These are phyloP conservation scores for Rosa lucieae DNA, from an alignment of 306 rosid genomes.

Conservation along the genomic window DNA sequence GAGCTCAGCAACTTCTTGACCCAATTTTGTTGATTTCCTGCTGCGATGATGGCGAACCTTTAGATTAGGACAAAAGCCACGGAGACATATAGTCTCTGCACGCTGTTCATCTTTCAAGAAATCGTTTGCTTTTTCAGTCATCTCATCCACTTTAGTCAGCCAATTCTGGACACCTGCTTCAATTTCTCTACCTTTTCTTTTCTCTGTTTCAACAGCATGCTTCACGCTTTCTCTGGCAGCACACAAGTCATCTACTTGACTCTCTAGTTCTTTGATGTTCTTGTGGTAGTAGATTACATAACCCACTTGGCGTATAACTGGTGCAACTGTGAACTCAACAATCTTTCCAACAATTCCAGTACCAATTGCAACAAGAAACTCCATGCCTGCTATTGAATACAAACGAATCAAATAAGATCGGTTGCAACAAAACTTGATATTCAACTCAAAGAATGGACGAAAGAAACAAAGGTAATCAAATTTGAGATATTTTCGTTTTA, in stretches of 20 bases:
- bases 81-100: too few species aligned
- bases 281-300: neutral
- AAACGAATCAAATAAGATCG: neutral
- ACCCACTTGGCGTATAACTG: neutral
- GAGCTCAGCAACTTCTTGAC: too few species aligned
- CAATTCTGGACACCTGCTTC: neutral
- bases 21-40: too few species aligned
- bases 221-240: neutral
- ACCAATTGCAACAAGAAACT: neutral
- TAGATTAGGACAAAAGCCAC: too few species aligned
- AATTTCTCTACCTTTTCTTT: neutral
- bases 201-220: neutral
- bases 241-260: neutral
- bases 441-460: too few species aligned
- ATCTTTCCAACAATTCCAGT: neutral
- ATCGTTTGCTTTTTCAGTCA: neutral
- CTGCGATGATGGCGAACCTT: too few species aligned
- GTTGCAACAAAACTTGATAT: too few species aligned
- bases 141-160: neutral
- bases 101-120: neutral
- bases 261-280: neutral
- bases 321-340: neutral
- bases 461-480: too few species aligned
- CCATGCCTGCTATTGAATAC: neutral
- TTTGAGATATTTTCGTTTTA: too few species aligned